Evolutionary conservation across 1,284 basidiomycete species (phyloP).

Genomic region (Leccinum subrobustum): DNA sequence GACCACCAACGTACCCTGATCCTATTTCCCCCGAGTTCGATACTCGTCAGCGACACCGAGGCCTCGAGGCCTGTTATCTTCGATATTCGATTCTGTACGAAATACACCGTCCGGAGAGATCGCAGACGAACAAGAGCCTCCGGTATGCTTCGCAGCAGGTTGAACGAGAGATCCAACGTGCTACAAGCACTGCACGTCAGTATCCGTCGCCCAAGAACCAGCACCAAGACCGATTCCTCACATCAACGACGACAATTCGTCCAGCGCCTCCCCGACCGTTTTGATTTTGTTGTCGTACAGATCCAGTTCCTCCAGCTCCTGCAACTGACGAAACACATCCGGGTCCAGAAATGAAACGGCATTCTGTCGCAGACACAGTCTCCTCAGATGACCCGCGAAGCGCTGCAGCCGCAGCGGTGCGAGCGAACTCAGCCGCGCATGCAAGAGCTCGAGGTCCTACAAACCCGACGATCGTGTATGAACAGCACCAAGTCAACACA

Average conservation of each 20-base stretch:
- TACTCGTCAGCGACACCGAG: conserved; percentile 66
- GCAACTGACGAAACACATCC: conserved; percentile 64
- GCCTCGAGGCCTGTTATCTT: conserved; percentile 67
- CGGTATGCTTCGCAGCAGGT: conserved; percentile 77
- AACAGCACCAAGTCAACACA: neutral
- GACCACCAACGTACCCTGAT: conserved; percentile 59
- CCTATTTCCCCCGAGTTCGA: conserved; percentile 93
- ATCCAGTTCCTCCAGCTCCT: conserved; percentile 84
- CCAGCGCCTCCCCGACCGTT: conserved; percentile 61
- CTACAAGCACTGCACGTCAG: conserved; percentile 40
- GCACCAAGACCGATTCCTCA: conserved; percentile 14
- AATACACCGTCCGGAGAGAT: conserved; percentile 79
- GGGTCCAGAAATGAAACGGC: conserved; percentile 71
- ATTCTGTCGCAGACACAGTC: conserved; percentile 90
- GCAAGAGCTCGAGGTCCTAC: conserved; percentile 89
- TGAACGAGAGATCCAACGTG: conserved; percentile 92
- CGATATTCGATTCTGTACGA: conserved; percentile 95
- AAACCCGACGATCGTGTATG: neutral
- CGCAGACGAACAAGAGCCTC: conserved; percentile 57
- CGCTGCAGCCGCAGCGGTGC: conserved; percentile 65
- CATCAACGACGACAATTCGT: conserved; percentile 71
- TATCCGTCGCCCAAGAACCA: neutral
- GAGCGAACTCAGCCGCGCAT: conserved; percentile 73
- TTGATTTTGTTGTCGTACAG: conserved; percentile 96
- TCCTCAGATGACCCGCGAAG: conserved; percentile 69